Conservation (phyloP, 1,284 basidiomycete genomes). For the Fomitopsis betulina region DNA sequence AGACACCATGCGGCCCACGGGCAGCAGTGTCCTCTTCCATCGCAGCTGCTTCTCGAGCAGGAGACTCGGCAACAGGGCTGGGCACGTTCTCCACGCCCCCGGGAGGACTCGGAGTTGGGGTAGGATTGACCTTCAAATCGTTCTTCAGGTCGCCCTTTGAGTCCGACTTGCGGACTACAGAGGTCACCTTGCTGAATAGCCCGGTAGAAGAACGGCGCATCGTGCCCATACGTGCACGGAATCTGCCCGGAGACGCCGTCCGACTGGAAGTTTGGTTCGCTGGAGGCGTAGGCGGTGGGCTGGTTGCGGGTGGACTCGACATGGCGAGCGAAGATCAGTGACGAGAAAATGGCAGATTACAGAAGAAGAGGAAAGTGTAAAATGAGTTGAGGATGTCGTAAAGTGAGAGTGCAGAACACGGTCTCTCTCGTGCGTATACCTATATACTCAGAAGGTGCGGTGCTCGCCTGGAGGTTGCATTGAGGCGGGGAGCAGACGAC, state of each 20-base stretch:
- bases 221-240: constrained; percentile 34
- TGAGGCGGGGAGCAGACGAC: constrained; percentile 22
- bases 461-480: constrained; percentile 25
- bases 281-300: constrained; percentile 7
- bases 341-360: not conserved
- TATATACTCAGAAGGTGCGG: constrained; percentile 22
- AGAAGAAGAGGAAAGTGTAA: constrained; percentile 10
- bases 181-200: constrained; percentile 33
- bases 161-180: constrained; percentile 19
- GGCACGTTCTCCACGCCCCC: constrained; percentile 12
- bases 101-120: constrained; percentile 8
- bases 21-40: constrained; percentile 3
- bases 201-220: constrained; percentile 49
- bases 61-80: constrained; percentile 24
- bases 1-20: constrained; percentile 12
- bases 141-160: constrained; percentile 27
- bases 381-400: not conserved
- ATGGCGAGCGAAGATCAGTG: constrained; percentile 11
- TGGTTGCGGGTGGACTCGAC: constrained; percentile 16
- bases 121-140: constrained; percentile 22
- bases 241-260: constrained; percentile 19
- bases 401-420: not conserved
- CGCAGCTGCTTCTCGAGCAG: constrained; percentile 20
- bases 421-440: not conserved
- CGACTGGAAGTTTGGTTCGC: constrained; percentile 10